These are phyloP conservation scores for Huntiella abstrusa DNA, from an alignment of 2,329 filamentous ascomycete genomes.

Conservation along the genomic window DNA sequence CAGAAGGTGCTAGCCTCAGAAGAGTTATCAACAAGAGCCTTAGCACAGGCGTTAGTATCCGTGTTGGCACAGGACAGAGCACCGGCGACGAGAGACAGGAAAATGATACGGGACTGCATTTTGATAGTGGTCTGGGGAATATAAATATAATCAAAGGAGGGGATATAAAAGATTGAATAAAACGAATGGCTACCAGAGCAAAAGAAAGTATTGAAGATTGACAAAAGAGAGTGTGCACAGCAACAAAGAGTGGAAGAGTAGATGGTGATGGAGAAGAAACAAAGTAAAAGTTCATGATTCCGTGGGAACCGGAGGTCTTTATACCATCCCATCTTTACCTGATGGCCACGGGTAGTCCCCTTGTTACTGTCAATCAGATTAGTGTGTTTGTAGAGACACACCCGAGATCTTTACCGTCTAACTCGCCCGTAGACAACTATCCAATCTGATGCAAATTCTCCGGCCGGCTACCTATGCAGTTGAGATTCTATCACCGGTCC, in stretches of 20 bases:
- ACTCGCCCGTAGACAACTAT: too few relatives aligned
- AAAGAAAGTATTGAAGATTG: neutral
- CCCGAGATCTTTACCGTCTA: too few relatives aligned
- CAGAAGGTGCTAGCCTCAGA: slow-evolving; percentile 12
- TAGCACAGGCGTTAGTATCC: slow-evolving; percentile 14
- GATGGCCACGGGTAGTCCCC: too few relatives aligned
- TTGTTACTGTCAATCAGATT: too few relatives aligned
- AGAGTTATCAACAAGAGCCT: slow-evolving; percentile 12
- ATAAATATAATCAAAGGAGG: neutral
- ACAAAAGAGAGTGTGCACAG: slow-evolving; percentile 4
- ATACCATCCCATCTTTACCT: neutral
- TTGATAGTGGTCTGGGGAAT: slow-evolving; percentile 1
- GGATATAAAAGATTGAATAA: slow-evolving; percentile 4
- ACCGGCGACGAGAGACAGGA: slow-evolving; percentile 7
- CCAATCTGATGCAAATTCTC: too few relatives aligned
- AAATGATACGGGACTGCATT: slow-evolving; percentile 8
- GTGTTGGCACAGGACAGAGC: slow-evolving; percentile 8
- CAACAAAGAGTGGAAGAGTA: neutral
- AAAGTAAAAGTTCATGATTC: neutral
- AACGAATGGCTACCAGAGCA: slow-evolving; percentile 10
- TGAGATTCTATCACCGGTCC: too few relatives aligned
- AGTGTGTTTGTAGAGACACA: too few relatives aligned
- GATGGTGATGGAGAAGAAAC: slow-evolving; percentile 2
- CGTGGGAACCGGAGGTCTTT: neutral
- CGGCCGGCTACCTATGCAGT: too few relatives aligned